Conservation (phyloP, 2,329 filamentous ascomycete genomes). For the Ceratocystis ficicola region DNA sequence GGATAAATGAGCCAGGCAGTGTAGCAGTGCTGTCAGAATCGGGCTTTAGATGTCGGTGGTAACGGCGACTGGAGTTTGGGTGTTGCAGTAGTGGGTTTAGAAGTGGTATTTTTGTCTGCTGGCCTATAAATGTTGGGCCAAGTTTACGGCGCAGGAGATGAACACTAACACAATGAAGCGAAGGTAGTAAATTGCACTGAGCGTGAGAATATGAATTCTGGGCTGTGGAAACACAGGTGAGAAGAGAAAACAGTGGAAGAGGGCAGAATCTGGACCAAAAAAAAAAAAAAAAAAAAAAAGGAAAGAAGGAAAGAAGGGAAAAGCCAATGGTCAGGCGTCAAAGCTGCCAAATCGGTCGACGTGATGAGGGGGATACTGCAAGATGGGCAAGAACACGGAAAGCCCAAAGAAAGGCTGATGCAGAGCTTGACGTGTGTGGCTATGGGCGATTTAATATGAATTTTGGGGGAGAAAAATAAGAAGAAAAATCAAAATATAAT, state of each 20-base stretch:
- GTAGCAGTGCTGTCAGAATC: neutral
- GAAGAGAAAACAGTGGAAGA: neutral
- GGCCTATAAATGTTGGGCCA: slow-evolving; percentile 9
- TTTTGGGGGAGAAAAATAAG: neutral
- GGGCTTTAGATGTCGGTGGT: neutral
- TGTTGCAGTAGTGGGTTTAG: neutral
- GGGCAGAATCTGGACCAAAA: neutral
- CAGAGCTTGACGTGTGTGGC: slow-evolving; percentile 1
- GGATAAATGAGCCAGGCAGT: neutral
- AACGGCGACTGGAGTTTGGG: neutral
- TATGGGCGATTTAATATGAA: neutral
- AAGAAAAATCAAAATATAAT: neutral
- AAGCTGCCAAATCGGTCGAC: neutral
- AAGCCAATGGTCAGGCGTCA: slow-evolving; percentile 1
- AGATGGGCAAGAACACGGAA: neutral
- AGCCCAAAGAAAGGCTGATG: neutral
- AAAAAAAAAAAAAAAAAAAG: slow-evolving; percentile 4
- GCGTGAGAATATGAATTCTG: slow-evolving; percentile 1
- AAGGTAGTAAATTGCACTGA: neutral
- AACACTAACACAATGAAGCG: neutral
- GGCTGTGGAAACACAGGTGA: neutral
- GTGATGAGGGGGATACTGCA: neutral
- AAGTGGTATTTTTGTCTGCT: neutral
- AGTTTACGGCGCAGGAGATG: slow-evolving; percentile 18
- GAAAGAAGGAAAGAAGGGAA: neutral